Evolutionary conservation across 2,329 filamentous ascomycete species (phyloP).

Genomic region (Simplicillium aogashimaense): DNA sequence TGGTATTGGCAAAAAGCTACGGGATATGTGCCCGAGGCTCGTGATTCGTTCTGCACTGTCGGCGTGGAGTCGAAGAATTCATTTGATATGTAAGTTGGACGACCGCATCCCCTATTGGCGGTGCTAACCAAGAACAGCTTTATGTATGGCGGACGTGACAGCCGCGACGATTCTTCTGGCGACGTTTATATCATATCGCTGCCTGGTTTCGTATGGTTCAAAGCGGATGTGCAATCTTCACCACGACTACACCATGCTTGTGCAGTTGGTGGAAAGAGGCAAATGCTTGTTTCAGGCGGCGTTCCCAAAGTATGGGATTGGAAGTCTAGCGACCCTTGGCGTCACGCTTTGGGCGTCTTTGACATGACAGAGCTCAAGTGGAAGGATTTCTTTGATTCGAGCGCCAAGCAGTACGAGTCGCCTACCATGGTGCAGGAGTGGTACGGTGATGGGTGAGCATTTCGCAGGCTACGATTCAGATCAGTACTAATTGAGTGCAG

Average conservation of each 20-base stretch:
- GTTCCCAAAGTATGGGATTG: constrained; percentile 4
- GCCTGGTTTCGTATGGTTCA: too few relatives aligned
- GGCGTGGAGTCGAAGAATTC: constrained; percentile 20
- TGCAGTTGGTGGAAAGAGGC: constrained; percentile 22
- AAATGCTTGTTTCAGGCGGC: constrained; percentile 30
- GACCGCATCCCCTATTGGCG: too few relatives aligned
- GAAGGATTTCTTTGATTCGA: constrained; percentile 21
- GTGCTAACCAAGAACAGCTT: too few relatives aligned
- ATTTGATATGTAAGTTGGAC: constrained; percentile 22
- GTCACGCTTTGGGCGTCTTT: constrained; percentile 26
- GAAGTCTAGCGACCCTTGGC: constrained; percentile 21
- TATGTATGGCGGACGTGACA: too few relatives aligned
- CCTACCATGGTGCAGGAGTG: constrained; percentile 20
- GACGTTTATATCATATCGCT: too few relatives aligned
- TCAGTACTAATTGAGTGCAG: too few relatives aligned
- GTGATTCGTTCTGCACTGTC: constrained; percentile 22
- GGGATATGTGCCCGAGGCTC: constrained; percentile 15
- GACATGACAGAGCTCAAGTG: constrained; percentile 26
- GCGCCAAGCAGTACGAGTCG: constrained; percentile 21
- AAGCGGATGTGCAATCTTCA: constrained; percentile 9
- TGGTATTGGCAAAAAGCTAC: constrained; percentile 24
- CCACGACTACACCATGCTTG: constrained; percentile 21
- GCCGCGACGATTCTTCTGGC: too few relatives aligned
- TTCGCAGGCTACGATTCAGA: too few relatives aligned
- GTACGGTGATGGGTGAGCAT: constrained; percentile 17